Conservation (phyloP, 129 eudicot species). For the Flaveria ramosissima region DNA sequence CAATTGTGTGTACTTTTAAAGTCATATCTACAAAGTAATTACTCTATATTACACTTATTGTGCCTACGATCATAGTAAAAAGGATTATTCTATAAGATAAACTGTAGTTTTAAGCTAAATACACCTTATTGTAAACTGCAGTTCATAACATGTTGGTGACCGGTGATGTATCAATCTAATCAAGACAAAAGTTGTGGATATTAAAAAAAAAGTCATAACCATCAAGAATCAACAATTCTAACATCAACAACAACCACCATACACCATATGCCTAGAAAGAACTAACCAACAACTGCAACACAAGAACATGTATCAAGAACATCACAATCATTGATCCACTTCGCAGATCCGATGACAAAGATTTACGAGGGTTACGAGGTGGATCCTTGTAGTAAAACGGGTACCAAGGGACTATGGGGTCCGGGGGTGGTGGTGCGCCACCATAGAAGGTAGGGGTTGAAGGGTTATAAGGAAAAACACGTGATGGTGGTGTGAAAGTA, state of each 20-base stretch:
- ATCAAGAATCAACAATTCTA: background rate
- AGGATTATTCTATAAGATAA: too few relatives aligned
- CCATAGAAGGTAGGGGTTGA: slow-evolving; percentile 41
- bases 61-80: too few relatives aligned
- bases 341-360: slow-evolving; percentile 36
- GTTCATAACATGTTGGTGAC: too few relatives aligned
- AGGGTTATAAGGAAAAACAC: slow-evolving; percentile 43
- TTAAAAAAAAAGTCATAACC: background rate
- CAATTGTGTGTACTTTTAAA: too few relatives aligned
- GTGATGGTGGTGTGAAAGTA: slow-evolving; percentile 35
- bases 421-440: slow-evolving; percentile 58
- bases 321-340: slow-evolving; percentile 36
- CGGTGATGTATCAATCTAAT: too few relatives aligned
- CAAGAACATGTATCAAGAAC: slow-evolving; percentile 30
- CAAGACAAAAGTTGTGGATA: too few relatives aligned
- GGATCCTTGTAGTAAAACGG: slow-evolving; percentile 73
- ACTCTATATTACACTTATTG: too few relatives aligned
- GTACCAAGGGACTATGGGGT: slow-evolving; percentile 62
- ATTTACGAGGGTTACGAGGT: slow-evolving; percentile 43
- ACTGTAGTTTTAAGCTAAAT: too few relatives aligned
- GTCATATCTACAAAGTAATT: too few relatives aligned
- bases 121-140: too few relatives aligned
- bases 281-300: slow-evolving; percentile 29
- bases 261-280: background rate
- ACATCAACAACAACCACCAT: background rate